Percentiles rank a stretch among this genome's conserved stretches.
Evolutionary conservation across 495 filamentous ascomycete genomes (phyloP).

Genomic region (Hamigera avellanea): DNA sequence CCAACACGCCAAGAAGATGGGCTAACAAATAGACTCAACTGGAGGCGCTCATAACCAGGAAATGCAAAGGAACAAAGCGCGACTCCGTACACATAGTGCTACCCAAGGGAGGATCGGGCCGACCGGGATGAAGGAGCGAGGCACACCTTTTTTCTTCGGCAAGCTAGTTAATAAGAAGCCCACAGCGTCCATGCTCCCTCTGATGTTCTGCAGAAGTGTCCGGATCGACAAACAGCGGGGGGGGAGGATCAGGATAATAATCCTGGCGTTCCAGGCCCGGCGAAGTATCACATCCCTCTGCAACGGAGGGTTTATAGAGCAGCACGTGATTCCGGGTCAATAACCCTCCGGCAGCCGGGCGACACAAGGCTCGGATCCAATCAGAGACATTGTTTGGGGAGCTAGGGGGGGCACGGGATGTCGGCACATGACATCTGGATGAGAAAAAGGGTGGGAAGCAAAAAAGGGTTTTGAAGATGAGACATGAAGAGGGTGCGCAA

Average conservation of each 20-base stretch:
- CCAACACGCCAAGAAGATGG: too few species aligned
- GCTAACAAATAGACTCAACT: too few species aligned
- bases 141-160: background rate
- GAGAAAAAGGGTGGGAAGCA: background rate
- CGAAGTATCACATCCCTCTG: background rate
- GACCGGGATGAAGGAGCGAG: constrained; percentile 7
- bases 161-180: too few species aligned
- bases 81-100: too few species aligned
- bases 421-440: constrained; percentile 24
- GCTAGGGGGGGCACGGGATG: constrained; percentile 32
- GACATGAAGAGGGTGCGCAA: background rate
- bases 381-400: constrained; percentile 7
- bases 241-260: too few species aligned
- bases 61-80: too few species aligned
- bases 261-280: too few species aligned
- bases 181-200: too few species aligned
- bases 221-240: too few species aligned
- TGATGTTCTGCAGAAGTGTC: too few species aligned
- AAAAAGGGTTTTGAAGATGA: background rate
- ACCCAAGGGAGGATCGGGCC: constrained; percentile 8
- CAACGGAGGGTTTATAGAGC: constrained; percentile 2
- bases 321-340: constrained; percentile 19
- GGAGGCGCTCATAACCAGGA: constrained; percentile 1
- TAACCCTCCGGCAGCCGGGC: constrained; percentile 13
- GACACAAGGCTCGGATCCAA: constrained; percentile 17